Evolutionary conservation across 1,284 basidiomycete species (phyloP).

Genomic region (Tilletia walkeri): DNA sequence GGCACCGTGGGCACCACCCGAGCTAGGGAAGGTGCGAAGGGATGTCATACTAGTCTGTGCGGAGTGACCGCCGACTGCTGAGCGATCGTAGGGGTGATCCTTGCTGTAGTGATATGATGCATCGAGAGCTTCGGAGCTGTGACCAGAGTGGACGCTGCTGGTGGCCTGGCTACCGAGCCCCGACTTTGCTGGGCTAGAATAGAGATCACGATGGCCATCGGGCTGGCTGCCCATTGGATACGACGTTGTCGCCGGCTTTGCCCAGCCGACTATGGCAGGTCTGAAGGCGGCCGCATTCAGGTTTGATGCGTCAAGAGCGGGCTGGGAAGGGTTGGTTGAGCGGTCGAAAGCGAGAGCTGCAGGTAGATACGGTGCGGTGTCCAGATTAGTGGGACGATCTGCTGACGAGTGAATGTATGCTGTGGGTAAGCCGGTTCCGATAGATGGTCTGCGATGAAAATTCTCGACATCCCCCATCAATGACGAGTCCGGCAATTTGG

Average conservation of each 20-base stretch:
- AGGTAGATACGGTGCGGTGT: slow-evolving; percentile 8
- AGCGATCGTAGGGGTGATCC: background rate
- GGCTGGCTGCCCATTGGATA: slow-evolving; percentile 4
- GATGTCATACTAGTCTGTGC: slow-evolving; percentile 15
- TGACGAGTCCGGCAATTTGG: background rate
- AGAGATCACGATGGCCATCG: background rate
- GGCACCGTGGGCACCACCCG: background rate
- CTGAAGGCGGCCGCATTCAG: background rate
- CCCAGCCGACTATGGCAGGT: slow-evolving; percentile 1
- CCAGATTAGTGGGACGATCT: background rate
- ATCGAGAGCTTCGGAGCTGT: slow-evolving; percentile 5
- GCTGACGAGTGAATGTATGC: background rate
- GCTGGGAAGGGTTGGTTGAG: background rate
- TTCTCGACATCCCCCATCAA: background rate
- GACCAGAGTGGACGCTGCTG: background rate
- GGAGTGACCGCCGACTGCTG: background rate
- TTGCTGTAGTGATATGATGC: background rate
- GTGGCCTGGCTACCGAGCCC: background rate
- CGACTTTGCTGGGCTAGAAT: background rate
- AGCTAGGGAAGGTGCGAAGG: slow-evolving; percentile 2
- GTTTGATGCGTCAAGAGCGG: background rate
- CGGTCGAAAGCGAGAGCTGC: slow-evolving; percentile 3
- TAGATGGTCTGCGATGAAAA: background rate
- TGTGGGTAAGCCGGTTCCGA: slow-evolving; percentile 3
- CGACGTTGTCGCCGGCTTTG: slow-evolving; percentile 8